Conservation (phyloP, 352 stramenopile genomes). For the Globisporangium spinosum region DNA sequence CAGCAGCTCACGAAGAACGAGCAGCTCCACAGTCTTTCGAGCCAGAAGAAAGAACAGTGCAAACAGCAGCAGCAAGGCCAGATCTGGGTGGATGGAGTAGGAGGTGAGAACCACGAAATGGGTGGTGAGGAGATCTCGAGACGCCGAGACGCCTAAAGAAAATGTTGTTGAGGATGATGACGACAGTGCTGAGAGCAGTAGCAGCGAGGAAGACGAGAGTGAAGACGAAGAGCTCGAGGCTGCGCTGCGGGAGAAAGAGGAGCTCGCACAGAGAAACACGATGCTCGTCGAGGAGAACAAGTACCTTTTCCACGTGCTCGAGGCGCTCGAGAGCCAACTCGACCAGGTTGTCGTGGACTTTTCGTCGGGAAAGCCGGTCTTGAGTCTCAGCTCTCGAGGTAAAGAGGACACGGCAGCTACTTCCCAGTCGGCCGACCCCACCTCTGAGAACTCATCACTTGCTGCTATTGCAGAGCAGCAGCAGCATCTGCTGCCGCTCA, state of each 20-base stretch:
- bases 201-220: constrained; percentile 12
- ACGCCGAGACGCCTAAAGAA: background rate
- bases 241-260: constrained; percentile 16
- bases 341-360: constrained; percentile 45
- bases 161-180: background rate
- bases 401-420: background rate
- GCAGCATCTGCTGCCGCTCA: constrained; percentile 28
- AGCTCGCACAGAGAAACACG: constrained; percentile 38
- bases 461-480: background rate
- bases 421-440: background rate
- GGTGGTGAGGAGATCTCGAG: background rate
- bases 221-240: constrained; percentile 20
- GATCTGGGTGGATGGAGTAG: background rate
- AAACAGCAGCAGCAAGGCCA: constrained; percentile 19
- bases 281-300: constrained; percentile 49
- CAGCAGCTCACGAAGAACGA: constrained; percentile 9
- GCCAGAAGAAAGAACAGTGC: background rate
- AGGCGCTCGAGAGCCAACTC: constrained; percentile 42
- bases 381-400: constrained; percentile 23
- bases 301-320: constrained; percentile 42
- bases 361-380: constrained; percentile 29
- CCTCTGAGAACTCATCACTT: background rate
- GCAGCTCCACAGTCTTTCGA: background rate
- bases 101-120: background rate
- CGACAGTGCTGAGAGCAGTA: background rate